phyloP scores from a whole-genome alignment of 495 filamentous ascomycete genomes.

The Ascobolus immersus region DNA sequence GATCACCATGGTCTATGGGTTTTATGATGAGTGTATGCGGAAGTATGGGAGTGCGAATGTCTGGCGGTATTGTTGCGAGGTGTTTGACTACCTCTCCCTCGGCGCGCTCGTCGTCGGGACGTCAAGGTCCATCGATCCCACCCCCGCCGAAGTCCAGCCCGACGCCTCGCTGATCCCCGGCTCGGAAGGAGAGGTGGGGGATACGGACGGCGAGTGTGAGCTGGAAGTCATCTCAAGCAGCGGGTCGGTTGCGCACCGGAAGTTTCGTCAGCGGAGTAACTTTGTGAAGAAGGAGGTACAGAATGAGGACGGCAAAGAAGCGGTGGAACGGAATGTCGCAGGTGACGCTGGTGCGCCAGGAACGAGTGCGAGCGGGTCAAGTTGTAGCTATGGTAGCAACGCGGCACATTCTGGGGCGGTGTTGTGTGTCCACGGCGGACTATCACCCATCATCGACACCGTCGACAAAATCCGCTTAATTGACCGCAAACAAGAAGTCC shows the following conservation, averaged over 20 bases:
- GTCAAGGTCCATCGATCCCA: slow-evolving; percentile 39
- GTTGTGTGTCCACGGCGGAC: slow-evolving; percentile 81
- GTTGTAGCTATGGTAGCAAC: slow-evolving; percentile 20
- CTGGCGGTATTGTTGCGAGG: slow-evolving; percentile 95
- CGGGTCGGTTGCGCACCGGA: slow-evolving; percentile 50
- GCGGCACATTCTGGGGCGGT: slow-evolving; percentile 48
- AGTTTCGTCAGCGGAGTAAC: slow-evolving; percentile 24
- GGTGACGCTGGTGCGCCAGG: slow-evolving; percentile 39
- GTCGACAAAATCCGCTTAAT: slow-evolving; percentile 90
- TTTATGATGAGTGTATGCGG: slow-evolving; percentile 92
- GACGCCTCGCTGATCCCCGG: no score
- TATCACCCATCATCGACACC: slow-evolving; percentile 72
- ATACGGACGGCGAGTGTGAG: slow-evolving; percentile 47
- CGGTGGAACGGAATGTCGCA: neutral
- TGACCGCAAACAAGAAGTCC: slow-evolving; percentile 93
- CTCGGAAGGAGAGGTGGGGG: no score
- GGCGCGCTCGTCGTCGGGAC: slow-evolving; percentile 85
- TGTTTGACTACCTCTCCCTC: slow-evolving; percentile 92
- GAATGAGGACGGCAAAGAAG: neutral
- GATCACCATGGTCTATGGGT: slow-evolving; percentile 94
- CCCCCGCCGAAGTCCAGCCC: slow-evolving; percentile 10
- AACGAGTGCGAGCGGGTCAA: slow-evolving; percentile 44
- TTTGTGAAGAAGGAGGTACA: slow-evolving; percentile 5
- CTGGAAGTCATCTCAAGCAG: slow-evolving; percentile 71
- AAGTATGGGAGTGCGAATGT: slow-evolving; percentile 97